Evolutionary conservation across 2,329 filamentous ascomycete genomes (phyloP).

Genomic region (Diaporthe eres): DNA sequence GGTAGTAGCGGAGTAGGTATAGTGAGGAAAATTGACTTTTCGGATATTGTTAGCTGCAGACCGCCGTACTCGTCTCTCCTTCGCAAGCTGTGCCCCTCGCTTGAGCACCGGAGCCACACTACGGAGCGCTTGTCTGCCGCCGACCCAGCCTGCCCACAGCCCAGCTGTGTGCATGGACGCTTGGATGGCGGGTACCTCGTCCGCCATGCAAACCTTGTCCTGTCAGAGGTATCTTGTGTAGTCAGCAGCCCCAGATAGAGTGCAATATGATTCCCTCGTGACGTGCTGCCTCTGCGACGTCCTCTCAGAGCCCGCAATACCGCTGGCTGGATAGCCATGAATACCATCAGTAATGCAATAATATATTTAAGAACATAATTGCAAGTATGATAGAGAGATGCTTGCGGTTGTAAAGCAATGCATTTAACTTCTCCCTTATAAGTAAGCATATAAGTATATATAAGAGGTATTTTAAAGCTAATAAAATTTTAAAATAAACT

Average conservation of each 20-base stretch:
- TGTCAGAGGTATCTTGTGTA: neutral
- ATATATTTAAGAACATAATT: too few relatives aligned
- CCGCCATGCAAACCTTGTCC: conserved; percentile 3
- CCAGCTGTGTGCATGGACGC: conserved; percentile 3
- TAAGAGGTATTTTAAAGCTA: too few relatives aligned
- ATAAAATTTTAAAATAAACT: too few relatives aligned
- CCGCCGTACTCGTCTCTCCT: too few relatives aligned
- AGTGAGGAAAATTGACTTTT: too few relatives aligned
- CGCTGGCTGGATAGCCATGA: neutral
- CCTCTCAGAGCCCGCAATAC: neutral
- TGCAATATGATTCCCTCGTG: conserved; percentile 5
- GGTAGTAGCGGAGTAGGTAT: too few relatives aligned
- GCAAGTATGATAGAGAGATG: neutral
- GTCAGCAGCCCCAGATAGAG: neutral
- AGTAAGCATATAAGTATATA: too few relatives aligned
- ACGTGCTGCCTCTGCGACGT: neutral
- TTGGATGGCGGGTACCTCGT: conserved; percentile 8
- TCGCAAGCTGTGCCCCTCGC: conserved; percentile 1
- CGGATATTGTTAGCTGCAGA: too few relatives aligned
- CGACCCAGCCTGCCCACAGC: conserved; percentile 9
- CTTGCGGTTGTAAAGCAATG: too few relatives aligned
- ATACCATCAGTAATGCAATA: too few relatives aligned
- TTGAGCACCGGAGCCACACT: conserved; percentile 20
- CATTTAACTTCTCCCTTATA: too few relatives aligned
- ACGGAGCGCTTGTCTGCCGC: conserved; percentile 6